Base-by-base conservation (phyloP, 1,139 yeast species). In the Scheffersomyces parashehatae region DNA sequence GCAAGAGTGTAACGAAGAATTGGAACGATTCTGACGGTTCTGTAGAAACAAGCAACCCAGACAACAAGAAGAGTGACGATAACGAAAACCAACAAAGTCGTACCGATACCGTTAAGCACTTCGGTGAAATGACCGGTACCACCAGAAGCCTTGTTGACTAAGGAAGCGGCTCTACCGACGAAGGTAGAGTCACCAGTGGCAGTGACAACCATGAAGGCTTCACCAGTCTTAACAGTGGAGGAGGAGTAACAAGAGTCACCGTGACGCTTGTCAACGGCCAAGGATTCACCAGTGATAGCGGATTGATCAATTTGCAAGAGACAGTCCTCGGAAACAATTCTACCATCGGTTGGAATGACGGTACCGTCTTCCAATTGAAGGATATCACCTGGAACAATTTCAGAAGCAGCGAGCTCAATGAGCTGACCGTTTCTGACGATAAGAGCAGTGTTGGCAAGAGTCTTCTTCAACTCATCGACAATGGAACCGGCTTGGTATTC, bases 401-500 rank as follows among this genome's bases (percentile, higher is more conserved):
- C 95, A 61, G 81, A 81, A 56, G 96, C 85, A 55, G 81, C 81
- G 58, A 88, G 73, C 73, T 86, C 95, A 62, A 77, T 68, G 54
- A 84, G 72, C 55, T 79, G 73, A 71, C 96, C 95, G 68, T 87
- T 87, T 80, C 97, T 85, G 65, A 89, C 79, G 63, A 88, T 91
- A 56, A 77, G 70, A 63, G 97, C 96, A 70, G 88, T 68, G 85
- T 88, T 86, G 56, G 96, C 96, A 63, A 88, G 78, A 64, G 95
- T 88, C 73, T 89, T 90, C 82, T 89, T 89, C 73, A 89, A 84
- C 68, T 88, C 95, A 52, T 89, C 96, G 58, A 89, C 96, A 77
- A 88, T 90, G 56, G 95, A 89, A 76, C 96, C 96, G 57, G 97
- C 97, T 79, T 89, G 95, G 85, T 79, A 91, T 76, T 91, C 98